These are phyloP conservation scores for Erythrophleum fordii DNA, from an alignment of 306 rosid genomes.

Conservation along the genomic window DNA sequence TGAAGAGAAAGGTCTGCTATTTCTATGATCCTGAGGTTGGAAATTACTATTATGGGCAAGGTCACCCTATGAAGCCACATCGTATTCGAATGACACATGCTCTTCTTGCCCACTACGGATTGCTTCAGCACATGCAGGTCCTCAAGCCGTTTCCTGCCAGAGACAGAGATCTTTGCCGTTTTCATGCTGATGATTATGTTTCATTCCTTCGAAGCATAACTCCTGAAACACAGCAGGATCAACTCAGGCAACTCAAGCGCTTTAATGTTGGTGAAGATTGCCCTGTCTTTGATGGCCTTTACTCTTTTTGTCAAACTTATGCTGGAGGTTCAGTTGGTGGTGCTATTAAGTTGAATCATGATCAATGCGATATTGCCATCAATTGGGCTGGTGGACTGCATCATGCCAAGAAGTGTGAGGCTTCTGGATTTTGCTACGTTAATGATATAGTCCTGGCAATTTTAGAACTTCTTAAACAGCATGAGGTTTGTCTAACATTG, in stretches of 20 bases:
- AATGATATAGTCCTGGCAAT: slow-evolving; percentile 85
- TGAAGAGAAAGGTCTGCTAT: slow-evolving; percentile 81
- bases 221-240: slow-evolving; percentile 90
- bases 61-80: slow-evolving; percentile 97
- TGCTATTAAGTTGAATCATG: slow-evolving; percentile 81
- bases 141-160: slow-evolving; percentile 90
- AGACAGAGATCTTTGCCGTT: slow-evolving; percentile 83
- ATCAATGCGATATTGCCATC: slow-evolving; percentile 79
- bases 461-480: slow-evolving; percentile 84
- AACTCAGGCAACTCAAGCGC: slow-evolving; percentile 83
- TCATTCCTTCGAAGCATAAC: slow-evolving; percentile 78
- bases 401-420: slow-evolving; percentile 93
- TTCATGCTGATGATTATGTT: slow-evolving; percentile 90
- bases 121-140: slow-evolving; percentile 89
- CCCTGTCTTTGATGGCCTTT: slow-evolving; percentile 88
- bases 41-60: slow-evolving; percentile 90
- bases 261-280: slow-evolving; percentile 93
- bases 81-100: slow-evolving; percentile 91
- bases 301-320: slow-evolving; percentile 83
- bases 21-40: slow-evolving; percentile 93
- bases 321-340: slow-evolving; percentile 98
- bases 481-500: slow-evolving; percentile 60
- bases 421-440: slow-evolving; percentile 90
- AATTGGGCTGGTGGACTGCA: slow-evolving; percentile 93
- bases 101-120: slow-evolving; percentile 83